Evolutionary conservation across 768 basidiomycete species (phyloP), one percentile per base, ranked within the genome.

Genomic region (Boletales sp.): DNA sequence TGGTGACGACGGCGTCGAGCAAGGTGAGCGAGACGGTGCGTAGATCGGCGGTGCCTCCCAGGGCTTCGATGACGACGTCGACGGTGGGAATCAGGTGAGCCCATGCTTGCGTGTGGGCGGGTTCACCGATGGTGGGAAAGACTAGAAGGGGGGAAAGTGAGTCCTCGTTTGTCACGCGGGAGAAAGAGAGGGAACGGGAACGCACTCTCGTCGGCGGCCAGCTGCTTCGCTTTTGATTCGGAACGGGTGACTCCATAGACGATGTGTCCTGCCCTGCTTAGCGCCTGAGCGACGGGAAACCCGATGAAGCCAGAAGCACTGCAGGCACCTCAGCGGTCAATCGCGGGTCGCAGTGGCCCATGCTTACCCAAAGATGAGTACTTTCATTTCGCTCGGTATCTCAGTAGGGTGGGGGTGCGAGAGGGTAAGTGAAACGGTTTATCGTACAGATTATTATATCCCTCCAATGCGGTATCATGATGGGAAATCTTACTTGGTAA

Each of bases 161-260:
- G 5, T 28, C 25, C 3, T 36, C 10, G 6, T 11, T 11, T 30
- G 10, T 41, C 17, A 28, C 25, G 25, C 25, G 5, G 25, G 25
- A 28, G 15, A 32, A 10, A 7, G 10, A n/a, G 32, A 18, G 8
- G 33, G 17, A 25, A 7, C n/a, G 8, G n/a, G 8, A 14, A 32
- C 56, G 8, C 18, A 57, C 60, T 57, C 50, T 72, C 70, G 12
- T 67, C 49, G 5, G 55, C 55, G 17, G 60, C 57, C 4, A 72
- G 51, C 18, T 48, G 49, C 11, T 55, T 56, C 1, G 56, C 62
- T 28, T 63, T 64, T 7, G 38, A 40, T 13, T 46, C 21, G 2
- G 66, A 67, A 42, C 71, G 63, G 7, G 69, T 70, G 14, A 57
- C 47, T 2, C 71, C 69, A 33, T 70, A 70, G 10, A 70, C 69